Base-by-base conservation (phyloP, 768 basidiomycete genomes). In the Leccinum disarticulatum region DNA sequence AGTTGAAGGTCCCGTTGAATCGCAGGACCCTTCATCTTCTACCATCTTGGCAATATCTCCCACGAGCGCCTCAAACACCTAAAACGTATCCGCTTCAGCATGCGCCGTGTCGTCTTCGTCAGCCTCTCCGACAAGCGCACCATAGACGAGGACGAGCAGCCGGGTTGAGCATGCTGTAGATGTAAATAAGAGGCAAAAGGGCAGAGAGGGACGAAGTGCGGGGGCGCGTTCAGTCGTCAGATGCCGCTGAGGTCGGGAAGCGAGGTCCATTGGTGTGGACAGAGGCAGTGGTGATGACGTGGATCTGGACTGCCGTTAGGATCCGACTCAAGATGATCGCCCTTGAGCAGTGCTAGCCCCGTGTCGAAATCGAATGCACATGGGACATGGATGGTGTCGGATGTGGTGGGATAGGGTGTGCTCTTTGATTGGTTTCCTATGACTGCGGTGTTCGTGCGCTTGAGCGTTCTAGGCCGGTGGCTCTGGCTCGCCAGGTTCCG, bases 31-130 rank as follows among this genome's bases (percentile, higher is more conserved):
- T 31, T 87, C 85, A 58, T 86, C 84, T 54, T 87, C 87, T 59
- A 87, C 86, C 17, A 93, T 69, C 54, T 90, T 90, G 1, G 83
- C 77, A 52, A 92, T 83, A 66, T 92, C 90, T 30, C 85, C 84
- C 0, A 91, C 75, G 64, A 92, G 78, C 0, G 85, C 81, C 70
- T 91, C 89, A 57, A 92, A 88, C 6, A 91, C 66, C 91, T 91
- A 93, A 70, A 93, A 92, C 0, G 87, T 81, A 65, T 93, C 91
- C 3, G 91, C 90, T 70, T 93, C 91, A 5, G 80, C 81, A 68
- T 92, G 88, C 0, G 81, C 78, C 11, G 81, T 69, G 50, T 89
- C 87, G 55, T 83, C 80, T 0, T 79, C 72, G 14, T 88, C 82
- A 1, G 85, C 77, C 66, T 91, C 90, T 66, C 83, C 81, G 17